A percentile compares a stretch with the other conserved stretches of the same genome.
Conservation (phyloP, 768 basidiomycete species). For the Russula vinacea region DNA sequence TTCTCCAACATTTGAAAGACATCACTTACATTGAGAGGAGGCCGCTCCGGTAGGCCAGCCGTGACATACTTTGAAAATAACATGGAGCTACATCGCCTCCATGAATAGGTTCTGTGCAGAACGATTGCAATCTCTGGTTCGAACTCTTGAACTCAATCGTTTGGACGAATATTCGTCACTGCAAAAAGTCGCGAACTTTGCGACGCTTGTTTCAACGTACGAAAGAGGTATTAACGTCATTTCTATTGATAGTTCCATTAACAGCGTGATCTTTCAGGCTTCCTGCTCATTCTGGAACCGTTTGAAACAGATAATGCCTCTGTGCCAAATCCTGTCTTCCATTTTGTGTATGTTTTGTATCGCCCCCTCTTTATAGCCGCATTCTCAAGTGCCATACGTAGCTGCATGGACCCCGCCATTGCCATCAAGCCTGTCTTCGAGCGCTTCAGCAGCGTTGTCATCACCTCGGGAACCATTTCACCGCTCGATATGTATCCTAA, state of each 20-base stretch:
- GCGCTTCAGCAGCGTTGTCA: constrained; percentile 95
- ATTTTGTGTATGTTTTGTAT: constrained; percentile 69
- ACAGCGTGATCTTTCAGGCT: constrained; percentile 54
- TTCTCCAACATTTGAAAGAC: constrained; percentile 96
- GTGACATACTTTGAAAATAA: neutral
- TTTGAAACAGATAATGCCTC: constrained; percentile 99
- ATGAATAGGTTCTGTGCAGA: constrained; percentile 87
- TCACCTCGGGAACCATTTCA: constrained; percentile 97
- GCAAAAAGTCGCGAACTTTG: constrained; percentile 95
- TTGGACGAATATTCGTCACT: constrained; percentile 89
- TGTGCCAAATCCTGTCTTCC: constrained; percentile 97
- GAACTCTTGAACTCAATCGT: constrained; percentile 84
- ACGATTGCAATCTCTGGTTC: constrained; percentile 87
- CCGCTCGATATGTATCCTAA: constrained; percentile 99
- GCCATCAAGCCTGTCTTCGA: constrained; percentile 99
- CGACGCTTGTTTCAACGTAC: constrained; percentile 95
- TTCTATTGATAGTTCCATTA: constrained; percentile 5
- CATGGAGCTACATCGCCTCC: constrained; percentile 3
- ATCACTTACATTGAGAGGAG: constrained; percentile 97
- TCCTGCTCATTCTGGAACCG: constrained; percentile 93
- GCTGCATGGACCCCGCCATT: constrained; percentile 94
- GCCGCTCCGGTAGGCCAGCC: constrained; percentile 70
- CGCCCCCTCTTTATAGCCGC: constrained; percentile 21
- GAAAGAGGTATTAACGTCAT: constrained; percentile 68
- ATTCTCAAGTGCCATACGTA: constrained; percentile 36